Base-by-base conservation (phyloP, 768 basidiomycete genomes). In the Tephrocybe sp. region DNA sequence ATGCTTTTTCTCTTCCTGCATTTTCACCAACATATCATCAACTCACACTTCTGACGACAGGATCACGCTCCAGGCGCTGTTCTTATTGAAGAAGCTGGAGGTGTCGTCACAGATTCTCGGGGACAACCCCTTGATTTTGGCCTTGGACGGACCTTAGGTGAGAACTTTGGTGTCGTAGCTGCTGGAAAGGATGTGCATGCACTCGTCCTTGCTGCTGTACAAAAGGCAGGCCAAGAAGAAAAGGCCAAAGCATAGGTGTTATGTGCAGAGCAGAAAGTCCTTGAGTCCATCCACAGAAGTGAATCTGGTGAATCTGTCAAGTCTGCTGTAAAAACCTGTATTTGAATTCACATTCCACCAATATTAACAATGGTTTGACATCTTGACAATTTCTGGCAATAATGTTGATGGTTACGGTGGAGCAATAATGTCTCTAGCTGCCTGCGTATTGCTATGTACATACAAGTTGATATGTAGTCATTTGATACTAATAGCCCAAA, bases 51-150 rank as follows among this genome's bases (percentile, higher is more conserved):
- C 9, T 11, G 23, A 20, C 48, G 21, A 12, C 48, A 93, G 89
- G 96, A 98, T 61, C 97, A 98, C 63, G 93, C 96, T 0, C 82
- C 91, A 0, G 96, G 97, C 0, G 74, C 81, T 1, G 64, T 98
- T 12, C 78, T 99, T 5, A 82, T 98, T 12, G 79, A 84, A 56
- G 96, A 98, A 67, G 90, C 93, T 0, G 95, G 94, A 0, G 95
- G 95, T 0, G 57, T 88, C n/a, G 82, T 98, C 30, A 88, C 86
- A 0, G 90, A 98, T 65, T 89, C 89, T 43, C 76, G 85, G 37
- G 96, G 94, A 2, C 56, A 79, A 47, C 76, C 78, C 0, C 81
- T 99, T 21, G 78, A 96, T 64, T 98, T 99, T 68, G 87, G 90
- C 0, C 73, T 89, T 1, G 96, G 96, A 2, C 71, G 93, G 53